These are phyloP conservation scores for Remersonia thermophila DNA, from an alignment of 2,329 filamentous ascomycete genomes.

Conservation along the genomic window DNA sequence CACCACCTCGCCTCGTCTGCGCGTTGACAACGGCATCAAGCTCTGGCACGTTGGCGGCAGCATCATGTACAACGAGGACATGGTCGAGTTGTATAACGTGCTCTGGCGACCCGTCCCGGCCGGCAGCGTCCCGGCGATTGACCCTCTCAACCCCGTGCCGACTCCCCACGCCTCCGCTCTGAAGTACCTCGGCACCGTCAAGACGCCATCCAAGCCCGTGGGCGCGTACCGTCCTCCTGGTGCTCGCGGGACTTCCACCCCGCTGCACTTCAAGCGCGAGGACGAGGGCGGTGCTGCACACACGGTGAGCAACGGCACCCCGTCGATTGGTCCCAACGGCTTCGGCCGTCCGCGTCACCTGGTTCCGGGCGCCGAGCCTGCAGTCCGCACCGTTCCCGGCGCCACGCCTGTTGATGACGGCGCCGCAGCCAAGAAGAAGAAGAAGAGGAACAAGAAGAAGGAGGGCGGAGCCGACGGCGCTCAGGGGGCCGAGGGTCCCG, in stretches of 20 bases:
- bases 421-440: slow-evolving; percentile 85
- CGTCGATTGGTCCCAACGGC: slow-evolving; percentile 61
- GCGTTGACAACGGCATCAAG: slow-evolving; percentile 92
- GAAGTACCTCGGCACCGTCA: slow-evolving; percentile 70
- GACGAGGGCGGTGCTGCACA: slow-evolving; percentile 88
- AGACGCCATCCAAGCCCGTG: slow-evolving; percentile 93
- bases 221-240: slow-evolving; percentile 93
- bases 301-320: slow-evolving; percentile 62
- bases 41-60: slow-evolving; percentile 84
- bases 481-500: slow-evolving; percentile 29
- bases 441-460: slow-evolving; percentile 95
- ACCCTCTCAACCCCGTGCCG: slow-evolving; percentile 64
- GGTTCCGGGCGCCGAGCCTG: slow-evolving; percentile 76
- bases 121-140: slow-evolving; percentile 45
- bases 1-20: slow-evolving; percentile 88
- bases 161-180: slow-evolving; percentile 71
- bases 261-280: slow-evolving; percentile 91
- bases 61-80: slow-evolving; percentile 91
- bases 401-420: slow-evolving; percentile 60
- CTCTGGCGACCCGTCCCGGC: slow-evolving; percentile 68
- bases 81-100: slow-evolving; percentile 87
- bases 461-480: slow-evolving; percentile 52
- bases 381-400: slow-evolving; percentile 52
- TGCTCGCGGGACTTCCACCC: slow-evolving; percentile 76
- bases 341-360: slow-evolving; percentile 65